Evolutionary conservation across 176 grass and related monocot species (phyloP).

Genomic region (Oropetium thomaeum): DNA sequence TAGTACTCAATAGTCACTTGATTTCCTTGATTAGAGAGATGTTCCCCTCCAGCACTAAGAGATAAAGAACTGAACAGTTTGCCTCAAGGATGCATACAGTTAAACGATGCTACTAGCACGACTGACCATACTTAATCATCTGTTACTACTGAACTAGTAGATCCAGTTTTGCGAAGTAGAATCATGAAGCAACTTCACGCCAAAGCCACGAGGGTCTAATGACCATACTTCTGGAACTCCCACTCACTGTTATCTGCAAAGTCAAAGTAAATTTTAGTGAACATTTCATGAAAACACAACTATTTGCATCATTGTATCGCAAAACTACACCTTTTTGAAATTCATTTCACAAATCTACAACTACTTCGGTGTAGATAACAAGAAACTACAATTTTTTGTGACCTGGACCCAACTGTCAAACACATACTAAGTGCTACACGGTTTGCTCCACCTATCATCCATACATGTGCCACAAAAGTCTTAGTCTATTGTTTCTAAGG

Average conservation of each 20-base stretch:
- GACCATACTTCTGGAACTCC: conserved; percentile 99
- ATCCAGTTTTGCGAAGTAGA: background rate
- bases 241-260: conserved; percentile 96
- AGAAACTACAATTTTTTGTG: no score
- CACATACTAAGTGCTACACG: no score
- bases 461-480: no score
- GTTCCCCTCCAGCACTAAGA: background rate
- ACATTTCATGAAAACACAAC: no score
- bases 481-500: no score
- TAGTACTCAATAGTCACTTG: background rate
- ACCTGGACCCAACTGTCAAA: no score
- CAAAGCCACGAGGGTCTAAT: conserved; percentile 33
- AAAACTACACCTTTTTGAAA: no score
- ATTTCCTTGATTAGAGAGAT: background rate
- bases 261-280: background rate
- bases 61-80: background rate
- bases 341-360: no score
- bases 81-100: background rate
- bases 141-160: background rate
- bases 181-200: background rate
- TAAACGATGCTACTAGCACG: background rate
- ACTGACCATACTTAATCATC: background rate
- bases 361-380: no score
- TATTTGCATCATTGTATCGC: no score
- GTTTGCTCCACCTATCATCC: no score